A percentile compares a stretch with the other conserved stretches of the same genome.
Evolutionary conservation across 805 yeast species (phyloP).

Genomic region (Phaffomyces antillensis): DNA sequence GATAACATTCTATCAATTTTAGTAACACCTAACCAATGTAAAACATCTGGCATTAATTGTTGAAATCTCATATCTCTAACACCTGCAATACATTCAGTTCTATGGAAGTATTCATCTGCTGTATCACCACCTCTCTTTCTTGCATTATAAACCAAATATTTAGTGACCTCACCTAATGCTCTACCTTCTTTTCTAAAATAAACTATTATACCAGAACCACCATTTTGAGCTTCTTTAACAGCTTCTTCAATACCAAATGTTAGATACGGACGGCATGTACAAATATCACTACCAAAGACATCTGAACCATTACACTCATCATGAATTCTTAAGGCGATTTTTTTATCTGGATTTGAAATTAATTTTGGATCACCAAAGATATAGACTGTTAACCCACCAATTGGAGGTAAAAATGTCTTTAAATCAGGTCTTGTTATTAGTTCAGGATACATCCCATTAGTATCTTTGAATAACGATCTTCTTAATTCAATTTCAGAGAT

Average conservation of each 20-base stretch:
- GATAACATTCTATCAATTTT: slow-evolving; percentile 61
- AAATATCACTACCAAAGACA: slow-evolving; percentile 61
- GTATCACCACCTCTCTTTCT: slow-evolving; percentile 64
- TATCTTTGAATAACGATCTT: slow-evolving; percentile 57
- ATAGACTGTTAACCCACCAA: slow-evolving; percentile 61
- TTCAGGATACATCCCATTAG: slow-evolving; percentile 68
- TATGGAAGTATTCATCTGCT: slow-evolving; percentile 59
- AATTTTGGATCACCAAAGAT: slow-evolving; percentile 55
- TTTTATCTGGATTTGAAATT: slow-evolving; percentile 43
- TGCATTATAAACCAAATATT: slow-evolving; percentile 62
- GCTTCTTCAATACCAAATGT: slow-evolving; percentile 63
- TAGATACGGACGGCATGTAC: slow-evolving; percentile 64
- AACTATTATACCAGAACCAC: slow-evolving; percentile 58
- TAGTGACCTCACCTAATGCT: slow-evolving; percentile 64
- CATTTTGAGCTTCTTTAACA: slow-evolving; percentile 59
- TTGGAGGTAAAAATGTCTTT: slow-evolving; percentile 60
- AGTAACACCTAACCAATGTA: slow-evolving; percentile 59
- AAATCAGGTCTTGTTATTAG: slow-evolving; percentile 61
- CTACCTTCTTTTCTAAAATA: slow-evolving; percentile 68
- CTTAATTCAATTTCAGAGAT: slow-evolving; percentile 50
- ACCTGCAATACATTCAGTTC: slow-evolving; percentile 69
- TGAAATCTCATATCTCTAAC: slow-evolving; percentile 69
- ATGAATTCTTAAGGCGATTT: slow-evolving; percentile 53
- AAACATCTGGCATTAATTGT: slow-evolving; percentile 62
- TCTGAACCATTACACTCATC: slow-evolving; percentile 70